Conservation (phyloP, 176 grass and related monocot genomes). For the Oropetium thomaeum region DNA sequence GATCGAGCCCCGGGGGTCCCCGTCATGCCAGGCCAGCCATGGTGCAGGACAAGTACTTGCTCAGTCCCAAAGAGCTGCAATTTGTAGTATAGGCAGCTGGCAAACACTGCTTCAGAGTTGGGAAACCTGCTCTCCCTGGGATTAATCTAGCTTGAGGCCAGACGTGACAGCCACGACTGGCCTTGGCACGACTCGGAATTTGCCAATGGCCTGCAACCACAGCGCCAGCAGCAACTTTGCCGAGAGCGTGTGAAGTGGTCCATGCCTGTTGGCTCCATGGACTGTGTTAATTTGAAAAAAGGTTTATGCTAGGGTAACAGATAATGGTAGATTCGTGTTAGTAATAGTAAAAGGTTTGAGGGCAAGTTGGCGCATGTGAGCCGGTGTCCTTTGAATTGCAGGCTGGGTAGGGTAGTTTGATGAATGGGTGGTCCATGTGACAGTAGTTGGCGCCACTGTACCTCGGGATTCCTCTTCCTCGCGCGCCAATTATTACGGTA, state of each 20-base stretch:
- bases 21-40: conserved; percentile 5
- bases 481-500: conserved; percentile 46
- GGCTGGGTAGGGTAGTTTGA: conserved; percentile 39
- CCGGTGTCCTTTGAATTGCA: not conserved
- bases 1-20: not conserved
- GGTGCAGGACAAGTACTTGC: not conserved
- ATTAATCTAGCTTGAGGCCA: conserved; percentile 26
- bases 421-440: conserved; percentile 31
- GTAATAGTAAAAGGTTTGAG: too few species aligned
- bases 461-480: conserved; percentile 36
- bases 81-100: not conserved
- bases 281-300: not conserved
- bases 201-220: not conserved
- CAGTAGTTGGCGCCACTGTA: conserved; percentile 36
- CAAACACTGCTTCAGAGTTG: conserved; percentile 9
- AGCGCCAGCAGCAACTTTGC: not conserved
- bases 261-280: not conserved
- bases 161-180: conserved; percentile 35
- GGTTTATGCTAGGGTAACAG: not conserved
- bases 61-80: not conserved
- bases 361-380: conserved; percentile 38
- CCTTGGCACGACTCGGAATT: conserved; percentile 28
- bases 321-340: conserved; percentile 22
- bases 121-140: not conserved
- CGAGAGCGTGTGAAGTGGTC: conserved; percentile 1